A percentile compares a stretch with the other conserved stretches of the same genome.
Conservation (phyloP, 1,284 basidiomycete species). For the Rugiboletus extremiorientalis region DNA sequence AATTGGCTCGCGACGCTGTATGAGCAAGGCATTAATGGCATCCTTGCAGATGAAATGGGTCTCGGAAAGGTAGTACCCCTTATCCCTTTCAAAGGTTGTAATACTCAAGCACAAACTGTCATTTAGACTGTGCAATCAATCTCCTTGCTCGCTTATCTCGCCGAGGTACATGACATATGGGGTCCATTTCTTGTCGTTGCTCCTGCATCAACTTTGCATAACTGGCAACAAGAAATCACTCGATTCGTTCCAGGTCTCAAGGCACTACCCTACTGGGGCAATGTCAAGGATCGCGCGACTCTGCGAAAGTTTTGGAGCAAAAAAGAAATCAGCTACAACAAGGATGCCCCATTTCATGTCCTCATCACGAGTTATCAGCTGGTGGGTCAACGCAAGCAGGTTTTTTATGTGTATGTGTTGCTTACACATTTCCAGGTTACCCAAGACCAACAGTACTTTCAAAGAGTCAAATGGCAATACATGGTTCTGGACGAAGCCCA, state of each 20-base stretch:
- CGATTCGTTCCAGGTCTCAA: conserved; percentile 95
- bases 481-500: conserved; percentile 99
- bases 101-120: background rate
- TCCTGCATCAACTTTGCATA: conserved; percentile 96
- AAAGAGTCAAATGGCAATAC: conserved; percentile 98
- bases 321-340: conserved; percentile 94
- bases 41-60: conserved; percentile 99
- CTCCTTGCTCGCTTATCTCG: conserved; percentile 93
- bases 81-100: background rate
- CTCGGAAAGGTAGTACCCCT: conserved; percentile 72
- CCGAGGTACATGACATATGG: conserved; percentile 98
- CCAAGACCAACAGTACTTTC: conserved; percentile 98
- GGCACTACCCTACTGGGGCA: conserved; percentile 98
- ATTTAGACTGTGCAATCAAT: conserved; percentile 96
- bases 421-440: conserved; percentile 63
- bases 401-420: background rate
- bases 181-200: conserved; percentile 99
- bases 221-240: conserved; percentile 99
- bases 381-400: conserved; percentile 44
- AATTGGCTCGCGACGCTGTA: conserved; percentile 99
- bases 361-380: conserved; percentile 98
- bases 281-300: conserved; percentile 93
- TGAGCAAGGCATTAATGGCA: conserved; percentile 99
- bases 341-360: conserved; percentile 96
- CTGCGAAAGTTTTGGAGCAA: conserved; percentile 98